phyloP scores from a whole-genome alignment of 2,329 filamentous ascomycete genomes.

The Phialophora expanda region DNA sequence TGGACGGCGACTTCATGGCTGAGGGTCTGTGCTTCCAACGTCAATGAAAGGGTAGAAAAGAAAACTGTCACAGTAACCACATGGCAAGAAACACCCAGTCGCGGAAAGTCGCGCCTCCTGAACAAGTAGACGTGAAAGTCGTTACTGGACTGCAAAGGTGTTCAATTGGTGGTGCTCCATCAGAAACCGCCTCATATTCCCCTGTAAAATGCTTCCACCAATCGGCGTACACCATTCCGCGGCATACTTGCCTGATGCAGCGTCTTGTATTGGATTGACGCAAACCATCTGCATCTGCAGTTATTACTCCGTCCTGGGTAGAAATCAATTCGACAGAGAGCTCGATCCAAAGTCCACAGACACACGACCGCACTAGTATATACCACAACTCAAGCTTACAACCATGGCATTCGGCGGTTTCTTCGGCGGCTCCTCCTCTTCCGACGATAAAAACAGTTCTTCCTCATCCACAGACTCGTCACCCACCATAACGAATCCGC shows the following conservation, averaged over 20 bases:
- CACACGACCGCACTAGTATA: not conserved
- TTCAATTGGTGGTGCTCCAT: constrained; percentile 14
- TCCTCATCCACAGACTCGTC: constrained; percentile 25
- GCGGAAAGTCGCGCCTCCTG: constrained; percentile 11
- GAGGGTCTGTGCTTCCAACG: constrained; percentile 3
- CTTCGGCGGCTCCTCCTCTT: constrained; percentile 41
- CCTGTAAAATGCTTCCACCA: not conserved
- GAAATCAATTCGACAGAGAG: not conserved
- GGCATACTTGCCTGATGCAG: not conserved
- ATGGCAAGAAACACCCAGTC: constrained; percentile 20
- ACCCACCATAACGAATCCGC: constrained; percentile 19
- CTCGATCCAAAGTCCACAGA: not conserved
- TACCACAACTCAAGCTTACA: constrained; percentile 12
- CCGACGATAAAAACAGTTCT: constrained; percentile 37
- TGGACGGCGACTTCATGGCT: constrained; percentile 31
- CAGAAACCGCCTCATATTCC: constrained; percentile 3
- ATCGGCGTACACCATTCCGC: not conserved
- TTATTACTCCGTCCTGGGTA: not conserved
- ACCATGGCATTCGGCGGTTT: constrained; percentile 46
- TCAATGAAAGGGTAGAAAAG: constrained; percentile 2
- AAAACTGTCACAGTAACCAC: constrained; percentile 17
- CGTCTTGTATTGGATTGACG: not conserved
- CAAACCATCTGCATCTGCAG: constrained; percentile 3
- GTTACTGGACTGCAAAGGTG: constrained; percentile 13
- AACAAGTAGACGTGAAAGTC: constrained; percentile 3